phyloP scores from a whole-genome alignment of 2,329 filamentous ascomycete genomes.

The Xylariaceae sp. region DNA sequence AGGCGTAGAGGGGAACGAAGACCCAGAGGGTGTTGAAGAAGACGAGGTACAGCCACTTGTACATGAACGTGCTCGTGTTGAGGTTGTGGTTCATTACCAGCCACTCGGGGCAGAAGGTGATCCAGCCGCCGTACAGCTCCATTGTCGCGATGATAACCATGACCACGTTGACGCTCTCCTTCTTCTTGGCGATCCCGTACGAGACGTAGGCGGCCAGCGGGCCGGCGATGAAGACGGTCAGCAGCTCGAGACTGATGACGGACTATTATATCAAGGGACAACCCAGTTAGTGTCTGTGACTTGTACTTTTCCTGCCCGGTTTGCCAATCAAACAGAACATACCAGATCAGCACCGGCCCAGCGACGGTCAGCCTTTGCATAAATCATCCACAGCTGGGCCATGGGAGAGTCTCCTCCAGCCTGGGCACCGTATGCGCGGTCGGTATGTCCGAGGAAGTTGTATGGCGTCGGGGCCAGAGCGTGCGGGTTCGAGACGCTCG shows the following conservation, averaged over 20 bases:
- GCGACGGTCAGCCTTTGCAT: conserved; percentile 56
- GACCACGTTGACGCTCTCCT: conserved; percentile 52
- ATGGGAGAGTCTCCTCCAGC: conserved; percentile 48
- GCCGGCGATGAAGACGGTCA: conserved; percentile 59
- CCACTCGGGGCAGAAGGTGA: conserved; percentile 69
- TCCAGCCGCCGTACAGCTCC: conserved; percentile 64
- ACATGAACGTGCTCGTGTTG: conserved; percentile 63
- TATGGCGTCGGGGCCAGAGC: conserved; percentile 43
- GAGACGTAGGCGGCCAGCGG: conserved; percentile 56
- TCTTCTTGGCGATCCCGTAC: conserved; percentile 52
- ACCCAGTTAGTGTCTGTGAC: background rate
- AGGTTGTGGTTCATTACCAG: conserved; percentile 56
- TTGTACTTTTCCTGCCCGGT: too few species aligned
- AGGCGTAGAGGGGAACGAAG: conserved; percentile 53
- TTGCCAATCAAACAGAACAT: too few species aligned
- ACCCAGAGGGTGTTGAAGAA: conserved; percentile 69
- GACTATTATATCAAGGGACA: conserved; percentile 30
- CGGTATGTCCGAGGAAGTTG: conserved; percentile 46
- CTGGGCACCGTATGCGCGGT: conserved; percentile 52
- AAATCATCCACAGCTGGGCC: conserved; percentile 63
- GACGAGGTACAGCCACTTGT: conserved; percentile 60
- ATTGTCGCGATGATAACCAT: conserved; percentile 61
- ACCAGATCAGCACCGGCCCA: conserved; percentile 60
- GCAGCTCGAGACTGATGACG: conserved; percentile 58
- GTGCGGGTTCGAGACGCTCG: conserved; percentile 30